Percentiles rank a stretch among this genome's conserved stretches.
Conservation (phyloP, 345 rosid species). For the Camelina sativa region DNA sequence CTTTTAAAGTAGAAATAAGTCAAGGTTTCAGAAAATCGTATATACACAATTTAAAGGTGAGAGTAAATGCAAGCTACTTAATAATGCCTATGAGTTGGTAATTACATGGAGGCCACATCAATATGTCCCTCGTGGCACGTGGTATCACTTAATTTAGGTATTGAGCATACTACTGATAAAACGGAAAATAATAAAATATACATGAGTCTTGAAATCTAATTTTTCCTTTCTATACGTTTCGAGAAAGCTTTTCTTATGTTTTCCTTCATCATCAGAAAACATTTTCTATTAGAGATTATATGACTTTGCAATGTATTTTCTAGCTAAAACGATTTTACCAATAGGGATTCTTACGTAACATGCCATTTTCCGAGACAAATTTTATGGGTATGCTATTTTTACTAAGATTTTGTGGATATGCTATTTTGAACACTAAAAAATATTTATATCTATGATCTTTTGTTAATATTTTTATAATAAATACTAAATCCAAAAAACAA, state of each 20-base stretch:
- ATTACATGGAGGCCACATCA: constrained; percentile 43
- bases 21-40: background rate
- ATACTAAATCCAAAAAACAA: too few species aligned
- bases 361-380: too few species aligned
- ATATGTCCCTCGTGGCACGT: constrained; percentile 44
- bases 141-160: constrained; percentile 26
- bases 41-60: background rate
- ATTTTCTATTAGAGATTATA: background rate
- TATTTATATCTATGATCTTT: too few species aligned
- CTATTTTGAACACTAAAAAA: too few species aligned
- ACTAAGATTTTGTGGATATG: too few species aligned
- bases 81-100: constrained; percentile 31
- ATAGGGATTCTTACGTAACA: too few species aligned
- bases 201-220: background rate
- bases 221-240: constrained; percentile 18
- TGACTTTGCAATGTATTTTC: background rate
- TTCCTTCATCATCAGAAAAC: constrained; percentile 5
- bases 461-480: too few species aligned
- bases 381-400: too few species aligned
- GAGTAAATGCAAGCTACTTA: constrained; percentile 30
- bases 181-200: constrained; percentile 22
- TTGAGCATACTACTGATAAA: constrained; percentile 27
- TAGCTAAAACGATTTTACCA: background rate
- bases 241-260: constrained; percentile 13
- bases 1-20: background rate